A percentile compares a stretch with the other conserved stretches of the same genome.
These are phyloP conservation scores for Aspergillus alliaceus DNA, from an alignment of 2,329 filamentous ascomycete species.

Conservation along the genomic window DNA sequence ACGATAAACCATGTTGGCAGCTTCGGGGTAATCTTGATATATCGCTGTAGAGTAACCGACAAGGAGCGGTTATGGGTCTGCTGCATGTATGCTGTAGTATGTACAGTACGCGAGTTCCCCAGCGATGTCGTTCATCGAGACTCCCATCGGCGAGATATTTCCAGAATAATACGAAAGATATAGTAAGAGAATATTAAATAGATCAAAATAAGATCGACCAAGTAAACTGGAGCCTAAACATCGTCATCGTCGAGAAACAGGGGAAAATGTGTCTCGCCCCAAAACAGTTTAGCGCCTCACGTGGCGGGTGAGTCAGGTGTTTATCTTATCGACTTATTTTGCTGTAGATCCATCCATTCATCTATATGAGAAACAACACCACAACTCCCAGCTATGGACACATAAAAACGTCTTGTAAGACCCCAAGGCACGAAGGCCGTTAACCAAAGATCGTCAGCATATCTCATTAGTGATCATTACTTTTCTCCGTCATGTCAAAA, in stretches of 20 bases:
- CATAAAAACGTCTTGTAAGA: not conserved
- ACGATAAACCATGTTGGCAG: constrained; percentile 24
- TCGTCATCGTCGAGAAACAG: not conserved
- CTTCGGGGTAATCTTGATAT: not conserved
- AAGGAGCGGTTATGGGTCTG: not conserved
- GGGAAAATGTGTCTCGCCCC: not conserved
- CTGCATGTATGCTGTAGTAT: not conserved
- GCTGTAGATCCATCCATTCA: too few species aligned
- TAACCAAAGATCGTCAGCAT: constrained; percentile 4
- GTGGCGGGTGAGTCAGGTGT: not conserved
- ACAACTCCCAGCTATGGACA: not conserved
- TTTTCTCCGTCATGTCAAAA: not conserved
- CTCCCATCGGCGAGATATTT: not conserved
- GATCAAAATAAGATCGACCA: too few species aligned
- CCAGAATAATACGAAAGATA: not conserved
- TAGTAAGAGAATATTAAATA: too few species aligned
- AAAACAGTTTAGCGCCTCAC: not conserved
- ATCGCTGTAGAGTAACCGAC: not conserved
- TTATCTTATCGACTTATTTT: not conserved
- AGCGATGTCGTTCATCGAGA: not conserved
- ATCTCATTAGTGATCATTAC: constrained; percentile 15
- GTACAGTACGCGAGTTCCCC: not conserved
- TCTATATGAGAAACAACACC: too few species aligned
- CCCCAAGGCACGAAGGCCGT: too few species aligned
- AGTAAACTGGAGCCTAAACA: not conserved